These are phyloP conservation scores for Schwanniomyces vanrijiae DNA, from an alignment of 805 yeast genomes.

Conservation along the genomic window DNA sequence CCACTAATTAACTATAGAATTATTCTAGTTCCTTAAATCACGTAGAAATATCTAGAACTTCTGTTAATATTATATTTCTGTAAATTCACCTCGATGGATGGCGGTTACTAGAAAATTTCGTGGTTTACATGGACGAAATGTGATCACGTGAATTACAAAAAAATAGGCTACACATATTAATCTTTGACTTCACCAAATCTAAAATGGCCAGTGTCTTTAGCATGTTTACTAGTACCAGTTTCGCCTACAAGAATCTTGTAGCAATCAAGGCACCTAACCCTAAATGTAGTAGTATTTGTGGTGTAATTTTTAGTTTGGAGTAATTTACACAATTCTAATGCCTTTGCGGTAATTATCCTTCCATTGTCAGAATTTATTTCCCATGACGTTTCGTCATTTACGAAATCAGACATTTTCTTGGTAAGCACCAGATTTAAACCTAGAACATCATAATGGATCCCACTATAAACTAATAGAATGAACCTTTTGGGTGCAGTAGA, in stretches of 20 bases:
- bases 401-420: slow-evolving; percentile 19
- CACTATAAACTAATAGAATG: slow-evolving; percentile 61
- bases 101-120: slow-evolving; percentile 2
- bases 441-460: slow-evolving; percentile 72
- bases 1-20: not conserved
- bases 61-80: not conserved
- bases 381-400: slow-evolving; percentile 44
- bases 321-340: slow-evolving; percentile 38
- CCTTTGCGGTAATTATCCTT: slow-evolving; percentile 33
- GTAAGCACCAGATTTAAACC: slow-evolving; percentile 31
- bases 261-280: slow-evolving; percentile 60
- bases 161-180: not conserved
- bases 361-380: slow-evolving; percentile 28
- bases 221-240: slow-evolving; percentile 63
- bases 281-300: slow-evolving; percentile 63
- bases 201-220: slow-evolving; percentile 58
- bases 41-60: not conserved
- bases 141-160: slow-evolving; percentile 1
- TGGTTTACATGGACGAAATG: not conserved
- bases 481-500: slow-evolving; percentile 38
- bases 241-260: slow-evolving; percentile 56
- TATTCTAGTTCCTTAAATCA: not conserved
- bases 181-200: slow-evolving; percentile 58
- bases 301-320: slow-evolving; percentile 56
- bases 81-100: slow-evolving; percentile 1